Base-by-base conservation (phyloP, 2,329 filamentous ascomycete species). In the Monosporascus ibericus region DNA sequence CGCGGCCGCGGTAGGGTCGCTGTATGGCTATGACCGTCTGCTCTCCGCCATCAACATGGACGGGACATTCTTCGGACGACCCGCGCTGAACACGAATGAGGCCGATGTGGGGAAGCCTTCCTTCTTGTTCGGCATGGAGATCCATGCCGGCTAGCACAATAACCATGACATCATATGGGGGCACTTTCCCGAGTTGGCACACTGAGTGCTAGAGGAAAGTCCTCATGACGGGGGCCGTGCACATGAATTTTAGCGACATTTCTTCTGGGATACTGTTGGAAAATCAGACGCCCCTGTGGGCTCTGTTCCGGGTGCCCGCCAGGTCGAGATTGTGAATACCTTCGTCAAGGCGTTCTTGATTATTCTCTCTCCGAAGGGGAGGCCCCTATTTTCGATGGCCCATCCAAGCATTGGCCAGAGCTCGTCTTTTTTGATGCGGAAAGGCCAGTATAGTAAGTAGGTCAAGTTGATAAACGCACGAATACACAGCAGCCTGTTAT, bases 171-270 rank as follows among this genome's bases (percentile, higher is more conserved):
- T 11, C 15, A 52, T 52, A 9, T 65, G 63, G 63, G 61, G 48
- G 14, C 3, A 57, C 46, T 2, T 65, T 62, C 22, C 51, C 56
- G 2, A 42, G 37, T 18, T 52, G 30, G 51, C 63, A 65, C 48
- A 61, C 60, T 3, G 52, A 52, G 3, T 62, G 56, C 38, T 53
- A 53, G 51, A 48, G 63, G 24, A 27, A 47, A 20, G 18, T 64
- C 5, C 50, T 51, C 25, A 38, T 63, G 5, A 58, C 54, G 9
- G 61, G 56, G 1, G 52, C 58, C n/a, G 48, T 46, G 24, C 60
- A 65, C 24, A 50, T 40, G 5, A 60, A 64, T 37, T 63, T 63
- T 48, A 60, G 55, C 48, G 63, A 64, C 39, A 46, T 55, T 17
- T 55, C 58, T 62, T 61, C 40, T 65, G 58, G 59, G 61, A 58